phyloP scores from a whole-genome alignment of 352 stramenopile species.

The Phytophthora colocasiae region DNA sequence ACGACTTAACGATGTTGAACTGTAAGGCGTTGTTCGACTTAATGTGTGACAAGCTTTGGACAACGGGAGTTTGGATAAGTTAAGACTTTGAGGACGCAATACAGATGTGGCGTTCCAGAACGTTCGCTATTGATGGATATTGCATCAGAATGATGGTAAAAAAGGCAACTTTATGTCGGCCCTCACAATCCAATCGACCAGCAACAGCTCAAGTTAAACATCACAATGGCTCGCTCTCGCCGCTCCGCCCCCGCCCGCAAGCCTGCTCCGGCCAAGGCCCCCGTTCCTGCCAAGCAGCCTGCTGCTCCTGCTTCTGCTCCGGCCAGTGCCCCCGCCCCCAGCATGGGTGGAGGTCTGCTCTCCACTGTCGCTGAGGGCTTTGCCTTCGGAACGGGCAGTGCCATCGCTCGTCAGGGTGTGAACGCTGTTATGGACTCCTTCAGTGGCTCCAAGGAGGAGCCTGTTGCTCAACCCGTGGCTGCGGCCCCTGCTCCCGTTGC shows the following conservation, averaged over 20 bases:
- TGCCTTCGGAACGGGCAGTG: constrained; percentile 96
- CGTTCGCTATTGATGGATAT: constrained; percentile 18
- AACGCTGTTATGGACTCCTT: constrained; percentile 74
- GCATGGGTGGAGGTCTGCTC: constrained; percentile 93
- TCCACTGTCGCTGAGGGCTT: constrained; percentile 97
- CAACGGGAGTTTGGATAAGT: not conserved
- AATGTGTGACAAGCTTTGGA: too few relatives aligned
- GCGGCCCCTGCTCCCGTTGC: constrained; percentile 18
- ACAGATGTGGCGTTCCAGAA: constrained; percentile 20
- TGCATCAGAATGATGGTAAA: constrained; percentile 32
- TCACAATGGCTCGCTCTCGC: constrained; percentile 71
- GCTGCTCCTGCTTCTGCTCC: constrained; percentile 37
- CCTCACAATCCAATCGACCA: constrained; percentile 36
- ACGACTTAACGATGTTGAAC: constrained; percentile 42
- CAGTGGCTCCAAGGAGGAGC: constrained; percentile 56
- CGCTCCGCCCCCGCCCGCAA: constrained; percentile 65
- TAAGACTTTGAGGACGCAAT: not conserved
- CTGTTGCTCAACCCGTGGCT: constrained; percentile 26
- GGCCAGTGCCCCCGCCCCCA: constrained; percentile 42
- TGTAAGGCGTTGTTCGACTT: constrained; percentile 31
- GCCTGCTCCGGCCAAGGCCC: constrained; percentile 41
- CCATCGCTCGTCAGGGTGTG: constrained; percentile 93
- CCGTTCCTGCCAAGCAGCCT: constrained; percentile 41
- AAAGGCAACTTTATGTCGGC: constrained; percentile 34
- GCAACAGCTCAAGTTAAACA: constrained; percentile 18